Evolutionary conservation across 1,139 yeast species (phyloP).

Genomic region (Scheffersomyces parashehatae): DNA sequence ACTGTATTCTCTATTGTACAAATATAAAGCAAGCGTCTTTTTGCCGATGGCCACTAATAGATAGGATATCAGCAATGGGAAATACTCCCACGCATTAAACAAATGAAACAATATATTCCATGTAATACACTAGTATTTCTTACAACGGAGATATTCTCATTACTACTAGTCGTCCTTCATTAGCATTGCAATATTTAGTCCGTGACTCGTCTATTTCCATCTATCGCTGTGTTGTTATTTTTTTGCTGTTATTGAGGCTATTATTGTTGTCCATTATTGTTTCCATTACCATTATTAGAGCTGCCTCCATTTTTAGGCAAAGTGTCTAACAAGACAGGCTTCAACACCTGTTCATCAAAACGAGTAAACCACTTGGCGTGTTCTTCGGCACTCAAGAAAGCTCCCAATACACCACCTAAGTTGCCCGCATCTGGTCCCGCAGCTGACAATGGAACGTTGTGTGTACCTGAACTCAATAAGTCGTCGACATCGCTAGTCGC

Average conservation of each 20-base stretch:
- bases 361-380: slow-evolving; percentile 90
- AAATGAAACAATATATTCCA: too few relatives aligned
- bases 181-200: too few relatives aligned
- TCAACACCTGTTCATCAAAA: slow-evolving; percentile 92
- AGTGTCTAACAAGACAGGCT: slow-evolving; percentile 86
- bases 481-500: slow-evolving; percentile 44
- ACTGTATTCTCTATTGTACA: slow-evolving; percentile 1
- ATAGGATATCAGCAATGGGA: too few relatives aligned
- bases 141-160: too few relatives aligned
- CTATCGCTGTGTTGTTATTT: too few relatives aligned
- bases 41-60: too few relatives aligned
- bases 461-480: slow-evolving; percentile 19
- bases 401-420: slow-evolving; percentile 37
- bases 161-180: too few relatives aligned
- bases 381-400: slow-evolving; percentile 62
- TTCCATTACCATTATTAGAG: slow-evolving; percentile 6
- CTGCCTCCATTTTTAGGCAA: slow-evolving; percentile 21
- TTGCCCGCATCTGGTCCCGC: slow-evolving; percentile 3
- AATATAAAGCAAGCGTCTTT: background rate
- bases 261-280: background rate
- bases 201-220: too few relatives aligned
- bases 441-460: slow-evolving; percentile 1
- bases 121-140: too few relatives aligned
- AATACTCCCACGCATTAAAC: too few relatives aligned
- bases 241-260: background rate